phyloP scores from a whole-genome alignment of 2,329 filamentous ascomycete species.

The Pyrenophora graminea region DNA sequence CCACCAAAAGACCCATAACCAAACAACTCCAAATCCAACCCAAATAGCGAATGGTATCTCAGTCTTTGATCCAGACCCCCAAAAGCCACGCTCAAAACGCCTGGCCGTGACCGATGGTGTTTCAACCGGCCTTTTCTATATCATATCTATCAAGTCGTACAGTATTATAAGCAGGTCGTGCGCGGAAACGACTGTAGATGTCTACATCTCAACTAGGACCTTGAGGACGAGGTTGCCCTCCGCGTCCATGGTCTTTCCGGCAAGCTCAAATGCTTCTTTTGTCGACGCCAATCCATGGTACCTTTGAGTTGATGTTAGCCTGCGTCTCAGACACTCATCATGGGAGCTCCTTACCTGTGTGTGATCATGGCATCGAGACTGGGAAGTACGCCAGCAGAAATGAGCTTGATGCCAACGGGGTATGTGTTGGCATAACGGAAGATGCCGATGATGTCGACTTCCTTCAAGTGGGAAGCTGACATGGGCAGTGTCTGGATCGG shows the following conservation, averaged over 20 bases:
- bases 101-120: slow-evolving; percentile 6
- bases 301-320: slow-evolving; percentile 11
- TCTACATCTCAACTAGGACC: slow-evolving; percentile 47
- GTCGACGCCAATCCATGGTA: slow-evolving; percentile 53
- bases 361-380: slow-evolving; percentile 59
- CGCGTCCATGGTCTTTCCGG: slow-evolving; percentile 57
- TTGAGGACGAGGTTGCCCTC: slow-evolving; percentile 59
- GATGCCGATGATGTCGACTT: slow-evolving; percentile 62
- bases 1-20: not conserved
- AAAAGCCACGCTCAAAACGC: slow-evolving; percentile 15
- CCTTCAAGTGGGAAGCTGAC: slow-evolving; percentile 59
- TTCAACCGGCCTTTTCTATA: slow-evolving; percentile 6
- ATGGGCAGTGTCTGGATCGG: slow-evolving; percentile 59
- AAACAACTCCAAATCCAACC: slow-evolving; percentile 9
- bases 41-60: slow-evolving; percentile 22
- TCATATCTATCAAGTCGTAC: slow-evolving; percentile 15
- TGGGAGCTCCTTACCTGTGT: slow-evolving; percentile 40
- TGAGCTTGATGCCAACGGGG: slow-evolving; percentile 58
- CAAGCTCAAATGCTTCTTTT: slow-evolving; percentile 57
- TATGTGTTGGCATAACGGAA: slow-evolving; percentile 62
- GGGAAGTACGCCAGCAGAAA: slow-evolving; percentile 56
- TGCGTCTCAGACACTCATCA: too few relatives aligned
- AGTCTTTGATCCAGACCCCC: slow-evolving; percentile 9
- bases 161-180: slow-evolving; percentile 1
- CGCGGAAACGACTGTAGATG: not conserved